Conservation (phyloP, 306 rosid genomes). For the Cicer yamashitae region DNA sequence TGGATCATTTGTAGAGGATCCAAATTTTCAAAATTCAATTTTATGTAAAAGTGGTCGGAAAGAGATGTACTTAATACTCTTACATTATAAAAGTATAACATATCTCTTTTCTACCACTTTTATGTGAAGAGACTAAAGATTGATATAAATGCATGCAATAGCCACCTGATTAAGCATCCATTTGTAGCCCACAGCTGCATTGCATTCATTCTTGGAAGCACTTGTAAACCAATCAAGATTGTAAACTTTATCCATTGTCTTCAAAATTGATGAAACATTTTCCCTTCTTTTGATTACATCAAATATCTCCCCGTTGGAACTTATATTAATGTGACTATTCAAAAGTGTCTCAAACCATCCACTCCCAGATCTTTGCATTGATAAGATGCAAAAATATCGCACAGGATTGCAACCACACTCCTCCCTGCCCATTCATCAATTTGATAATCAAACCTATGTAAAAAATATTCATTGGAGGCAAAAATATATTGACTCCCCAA, state of each 20-base stretch:
- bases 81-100: no score
- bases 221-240: constrained; percentile 78
- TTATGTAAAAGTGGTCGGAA: no score
- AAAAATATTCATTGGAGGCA: background rate
- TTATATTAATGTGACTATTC: constrained; percentile 78
- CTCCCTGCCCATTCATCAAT: constrained; percentile 58
- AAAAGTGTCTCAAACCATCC: constrained; percentile 94
- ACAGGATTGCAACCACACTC: constrained; percentile 73
- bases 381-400: constrained; percentile 67
- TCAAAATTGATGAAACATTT: constrained; percentile 62
- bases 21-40: no score
- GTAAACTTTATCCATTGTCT: constrained; percentile 74
- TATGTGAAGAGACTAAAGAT: background rate
- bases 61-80: no score
- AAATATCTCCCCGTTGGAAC: constrained; percentile 86
- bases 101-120: no score
- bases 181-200: constrained; percentile 85
- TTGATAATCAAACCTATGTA: background rate
- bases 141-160: background rate
- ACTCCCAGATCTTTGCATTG: constrained; percentile 95
- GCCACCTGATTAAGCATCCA: constrained; percentile 96
- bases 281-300: constrained; percentile 65
- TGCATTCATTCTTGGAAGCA: constrained; percentile 87
- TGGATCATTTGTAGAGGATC: no score
- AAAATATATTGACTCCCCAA: background rate